phyloP scores from a whole-genome alignment of 2,329 filamentous ascomycete species.

The Penicillium occitanis region DNA sequence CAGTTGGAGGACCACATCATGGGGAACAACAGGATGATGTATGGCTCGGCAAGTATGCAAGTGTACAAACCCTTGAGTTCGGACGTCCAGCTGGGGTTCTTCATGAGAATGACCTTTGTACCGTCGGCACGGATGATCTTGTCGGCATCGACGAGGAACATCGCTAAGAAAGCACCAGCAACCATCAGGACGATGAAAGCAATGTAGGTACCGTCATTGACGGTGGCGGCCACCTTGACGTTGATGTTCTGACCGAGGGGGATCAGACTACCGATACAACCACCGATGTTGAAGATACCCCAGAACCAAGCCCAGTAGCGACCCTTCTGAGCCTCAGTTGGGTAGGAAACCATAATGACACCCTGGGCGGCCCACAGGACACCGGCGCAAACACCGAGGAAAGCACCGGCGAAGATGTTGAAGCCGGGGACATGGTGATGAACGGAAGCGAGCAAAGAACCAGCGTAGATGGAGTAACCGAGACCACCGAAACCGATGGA shows the following conservation, averaged over 20 bases:
- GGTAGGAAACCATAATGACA: constrained; percentile 67
- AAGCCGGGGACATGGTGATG: constrained; percentile 41
- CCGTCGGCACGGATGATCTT: constrained; percentile 69
- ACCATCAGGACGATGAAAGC: constrained; percentile 72
- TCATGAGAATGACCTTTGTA: constrained; percentile 71
- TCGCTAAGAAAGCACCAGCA: constrained; percentile 61
- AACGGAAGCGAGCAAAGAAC: constrained; percentile 43
- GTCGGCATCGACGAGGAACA: constrained; percentile 64
- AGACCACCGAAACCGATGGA: constrained; percentile 34
- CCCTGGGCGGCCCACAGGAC: constrained; percentile 44
- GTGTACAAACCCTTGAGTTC: constrained; percentile 70
- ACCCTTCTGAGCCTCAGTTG: constrained; percentile 72
- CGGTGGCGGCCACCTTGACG: constrained; percentile 12
- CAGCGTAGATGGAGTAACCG: constrained; percentile 38
- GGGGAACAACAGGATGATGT: constrained; percentile 66
- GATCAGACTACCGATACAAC: constrained; percentile 68
- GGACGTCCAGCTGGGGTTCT: constrained; percentile 72
- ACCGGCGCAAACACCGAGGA: constrained; percentile 42
- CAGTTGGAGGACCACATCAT: constrained; percentile 60
- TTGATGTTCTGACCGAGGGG: constrained; percentile 24
- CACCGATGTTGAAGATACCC: constrained; percentile 85
- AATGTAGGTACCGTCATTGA: constrained; percentile 66
- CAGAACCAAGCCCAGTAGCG: constrained; percentile 83
- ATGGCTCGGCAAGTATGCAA: constrained; percentile 63
- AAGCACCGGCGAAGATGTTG: constrained; percentile 41